Conservation (phyloP, 768 basidiomycete species). For the Xerocomellus chrysenteron region DNA sequence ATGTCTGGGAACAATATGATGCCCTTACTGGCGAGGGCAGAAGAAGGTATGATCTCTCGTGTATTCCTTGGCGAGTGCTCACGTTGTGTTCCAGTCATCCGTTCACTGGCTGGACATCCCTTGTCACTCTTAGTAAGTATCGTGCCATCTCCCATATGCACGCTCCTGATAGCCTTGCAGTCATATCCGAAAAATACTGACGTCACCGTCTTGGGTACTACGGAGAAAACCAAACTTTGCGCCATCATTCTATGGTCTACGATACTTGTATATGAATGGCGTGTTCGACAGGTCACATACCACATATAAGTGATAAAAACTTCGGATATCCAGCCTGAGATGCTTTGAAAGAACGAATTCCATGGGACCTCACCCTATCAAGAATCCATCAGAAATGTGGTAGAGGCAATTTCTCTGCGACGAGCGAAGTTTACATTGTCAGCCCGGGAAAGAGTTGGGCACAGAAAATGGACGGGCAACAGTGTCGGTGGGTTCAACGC, state of each 20-base stretch:
- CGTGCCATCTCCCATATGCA: background rate
- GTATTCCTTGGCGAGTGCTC: constrained; percentile 5
- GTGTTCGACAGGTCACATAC: background rate
- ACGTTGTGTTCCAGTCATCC: constrained; percentile 63
- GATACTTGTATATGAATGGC: background rate
- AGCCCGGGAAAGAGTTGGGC: background rate
- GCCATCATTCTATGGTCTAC: background rate
- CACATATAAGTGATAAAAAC: background rate
- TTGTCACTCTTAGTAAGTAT: constrained; percentile 80
- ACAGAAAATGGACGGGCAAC: background rate
- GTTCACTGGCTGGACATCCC: constrained; percentile 96
- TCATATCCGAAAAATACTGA: constrained; percentile 70
- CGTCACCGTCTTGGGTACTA: background rate
- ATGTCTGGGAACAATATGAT: constrained; percentile 98
- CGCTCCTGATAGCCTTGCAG: constrained; percentile 33
- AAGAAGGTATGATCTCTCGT: constrained; percentile 61
- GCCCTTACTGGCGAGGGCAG: constrained; percentile 77
- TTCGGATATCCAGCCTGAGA: background rate
- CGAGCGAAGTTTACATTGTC: background rate
- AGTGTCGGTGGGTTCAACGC: background rate
- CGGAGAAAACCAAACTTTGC: background rate
- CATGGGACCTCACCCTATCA: background rate
- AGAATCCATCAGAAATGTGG: background rate
- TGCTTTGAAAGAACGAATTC: background rate
- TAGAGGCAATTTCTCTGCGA: background rate